Evolutionary conservation across 1,139 yeast species (phyloP).

Genomic region (Taphrina flavorubra): DNA sequence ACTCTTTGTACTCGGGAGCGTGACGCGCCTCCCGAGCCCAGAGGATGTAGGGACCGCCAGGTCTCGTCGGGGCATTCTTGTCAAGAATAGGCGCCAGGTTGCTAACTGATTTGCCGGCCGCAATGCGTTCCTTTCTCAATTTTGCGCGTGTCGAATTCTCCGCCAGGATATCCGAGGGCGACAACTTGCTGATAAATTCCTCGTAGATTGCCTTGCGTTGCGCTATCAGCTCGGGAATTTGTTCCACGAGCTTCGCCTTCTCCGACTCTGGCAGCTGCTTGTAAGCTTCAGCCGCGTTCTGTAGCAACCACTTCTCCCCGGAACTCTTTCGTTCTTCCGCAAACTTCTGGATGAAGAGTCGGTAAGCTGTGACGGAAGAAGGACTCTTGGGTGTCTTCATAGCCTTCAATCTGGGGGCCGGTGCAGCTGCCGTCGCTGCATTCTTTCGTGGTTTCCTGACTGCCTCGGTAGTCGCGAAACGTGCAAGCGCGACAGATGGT

Average conservation of each 20-base stretch:
- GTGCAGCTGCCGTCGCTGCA: constrained; percentile 2
- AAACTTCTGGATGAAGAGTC: constrained; percentile 29
- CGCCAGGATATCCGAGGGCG: constrained; percentile 19
- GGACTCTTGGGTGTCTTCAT: constrained; percentile 7
- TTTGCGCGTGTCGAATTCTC: constrained; percentile 32
- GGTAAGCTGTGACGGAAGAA: constrained; percentile 18
- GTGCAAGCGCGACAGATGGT: not conserved
- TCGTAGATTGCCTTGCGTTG: constrained; percentile 35
- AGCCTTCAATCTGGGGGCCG: constrained; percentile 9
- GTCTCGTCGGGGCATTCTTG: constrained; percentile 30
- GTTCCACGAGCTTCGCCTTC: constrained; percentile 29
- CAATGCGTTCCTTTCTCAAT: constrained; percentile 24
- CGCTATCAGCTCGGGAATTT: constrained; percentile 23
- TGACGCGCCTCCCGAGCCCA: constrained; percentile 20
- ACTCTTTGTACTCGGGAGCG: constrained; percentile 7
- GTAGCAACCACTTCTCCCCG: constrained; percentile 28
- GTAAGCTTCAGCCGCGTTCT: constrained; percentile 32
- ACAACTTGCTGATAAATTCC: constrained; percentile 30
- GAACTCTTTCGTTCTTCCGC: constrained; percentile 27
- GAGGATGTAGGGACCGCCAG: constrained; percentile 22
- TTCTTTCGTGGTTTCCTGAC: constrained; percentile 15
- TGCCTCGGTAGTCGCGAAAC: constrained; percentile 13
- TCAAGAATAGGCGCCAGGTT: constrained; percentile 27
- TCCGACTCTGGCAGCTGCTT: constrained; percentile 32
- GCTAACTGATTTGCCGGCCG: constrained; percentile 18